Evolutionary conservation across 1,139 yeast species (phyloP), one percentile per base, ranked within the genome.

Genomic region (Blastobotrys proliferans): DNA sequence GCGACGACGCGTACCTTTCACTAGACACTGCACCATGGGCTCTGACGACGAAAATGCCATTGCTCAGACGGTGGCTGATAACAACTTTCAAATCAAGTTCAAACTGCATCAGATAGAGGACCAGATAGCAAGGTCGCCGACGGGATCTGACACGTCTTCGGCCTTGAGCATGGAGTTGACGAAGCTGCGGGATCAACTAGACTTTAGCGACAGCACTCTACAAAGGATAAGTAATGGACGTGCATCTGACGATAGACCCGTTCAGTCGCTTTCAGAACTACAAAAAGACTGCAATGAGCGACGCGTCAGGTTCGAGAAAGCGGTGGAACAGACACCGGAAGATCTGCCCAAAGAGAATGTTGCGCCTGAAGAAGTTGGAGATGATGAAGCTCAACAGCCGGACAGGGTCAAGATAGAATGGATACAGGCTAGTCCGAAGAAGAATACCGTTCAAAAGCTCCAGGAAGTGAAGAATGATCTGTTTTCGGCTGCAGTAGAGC

Each of bases 11-110:
- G n/a, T n/a, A n/a, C n/a, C n/a, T n/a, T n/a, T n/a, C n/a, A n/a
- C n/a, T n/a, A n/a, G n/a, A n/a, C n/a, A n/a, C n/a, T n/a, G n/a
- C n/a, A n/a, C n/a, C 32, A 28, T 16, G 6, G 18, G 9, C n/a
- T 8, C n/a, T 13, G 32, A 11, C 32, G 19, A 32, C 19, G 9
- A 16, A 3, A 32, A 32, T 8, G 16, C 16, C 22, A 17, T 40
- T 21, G 30, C 24, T 19, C 31, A 39, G 33, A 16, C 21, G 22
- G 40, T 42, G 8, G 44, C 45, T 20, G 45, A 48, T 4, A 51
- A 48, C 45, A 51, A 52, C 31, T 53, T 53, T 41, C 41, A 48
- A 25, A 40, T 51, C 24, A 52, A 52, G 35, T 44, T 52, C 36
- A 46, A 41, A 27, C 33, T 51, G 17, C 51, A 50, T 39, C 50